Conservation (phyloP, 805 yeast genomes). For the Ogataea nitratoaversa region DNA sequence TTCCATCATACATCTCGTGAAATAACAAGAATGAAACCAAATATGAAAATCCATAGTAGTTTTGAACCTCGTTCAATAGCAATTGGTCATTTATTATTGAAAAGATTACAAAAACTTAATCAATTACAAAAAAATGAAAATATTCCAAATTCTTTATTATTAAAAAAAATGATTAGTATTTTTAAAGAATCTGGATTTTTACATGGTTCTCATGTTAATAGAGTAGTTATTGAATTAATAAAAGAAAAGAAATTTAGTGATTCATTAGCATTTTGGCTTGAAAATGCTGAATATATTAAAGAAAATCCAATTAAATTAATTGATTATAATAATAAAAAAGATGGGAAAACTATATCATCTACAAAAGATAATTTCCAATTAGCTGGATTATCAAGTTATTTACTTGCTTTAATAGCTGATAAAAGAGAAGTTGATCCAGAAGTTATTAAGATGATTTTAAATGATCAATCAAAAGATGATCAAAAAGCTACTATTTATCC, state of each 20-base stretch:
- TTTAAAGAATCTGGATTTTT: conserved; percentile 16
- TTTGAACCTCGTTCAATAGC: conserved; percentile 2
- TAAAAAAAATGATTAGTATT: conserved; percentile 17
- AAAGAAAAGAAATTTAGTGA: conserved; percentile 21
- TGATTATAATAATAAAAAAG: neutral
- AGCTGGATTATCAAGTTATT: conserved; percentile 11
- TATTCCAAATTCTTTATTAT: conserved; percentile 21
- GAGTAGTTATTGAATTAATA: conserved; percentile 20
- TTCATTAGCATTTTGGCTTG: conserved; percentile 28
- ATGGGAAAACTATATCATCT: neutral
- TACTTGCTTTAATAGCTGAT: conserved; percentile 16
- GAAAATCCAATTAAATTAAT: conserved; percentile 13
- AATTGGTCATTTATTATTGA: conserved; percentile 7
- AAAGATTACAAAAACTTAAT: conserved; percentile 8
- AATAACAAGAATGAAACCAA: neutral
- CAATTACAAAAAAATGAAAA: conserved; percentile 8
- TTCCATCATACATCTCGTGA: conserved; percentile 1
- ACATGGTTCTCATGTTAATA: conserved; percentile 25
- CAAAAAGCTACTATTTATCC: neutral
- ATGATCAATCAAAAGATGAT: neutral
- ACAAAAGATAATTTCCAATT: conserved; percentile 1
- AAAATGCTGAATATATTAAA: conserved; percentile 23
- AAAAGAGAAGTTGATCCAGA: conserved; percentile 17
- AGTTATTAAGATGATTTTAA: conserved; percentile 10
- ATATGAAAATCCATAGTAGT: neutral